Conservation (phyloP, 1,284 basidiomycete species). For the Cutaneotrichosporon cutaneum region DNA sequence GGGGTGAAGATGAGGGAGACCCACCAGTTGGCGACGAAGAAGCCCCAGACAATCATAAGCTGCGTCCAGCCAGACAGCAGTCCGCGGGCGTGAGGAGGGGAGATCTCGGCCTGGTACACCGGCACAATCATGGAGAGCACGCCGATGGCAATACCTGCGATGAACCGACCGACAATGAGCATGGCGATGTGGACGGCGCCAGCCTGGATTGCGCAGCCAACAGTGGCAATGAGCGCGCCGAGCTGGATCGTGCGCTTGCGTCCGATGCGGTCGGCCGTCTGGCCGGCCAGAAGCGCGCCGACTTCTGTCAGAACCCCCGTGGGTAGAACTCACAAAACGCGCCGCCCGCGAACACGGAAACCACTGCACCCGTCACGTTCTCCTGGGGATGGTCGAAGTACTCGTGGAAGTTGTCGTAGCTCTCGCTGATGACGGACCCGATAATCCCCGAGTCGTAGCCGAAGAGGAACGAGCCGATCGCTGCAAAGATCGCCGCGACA, state of each 20-base stretch:
- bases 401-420: constrained; percentile 57
- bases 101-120: constrained; percentile 57
- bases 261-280: constrained; percentile 59
- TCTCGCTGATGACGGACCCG: constrained; percentile 60
- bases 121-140: constrained; percentile 62
- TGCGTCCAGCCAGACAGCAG: constrained; percentile 68
- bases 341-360: constrained; percentile 62
- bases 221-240: constrained; percentile 32
- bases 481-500: constrained; percentile 24
- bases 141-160: constrained; percentile 55
- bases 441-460: constrained; percentile 59
- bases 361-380: constrained; percentile 59
- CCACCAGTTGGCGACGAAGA: constrained; percentile 33
- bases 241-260: constrained; percentile 63
- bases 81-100: constrained; percentile 63
- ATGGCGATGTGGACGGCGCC: constrained; percentile 63
- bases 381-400: constrained; percentile 51
- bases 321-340: constrained; percentile 30
- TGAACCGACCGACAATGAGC: constrained; percentile 61
- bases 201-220: constrained; percentile 62
- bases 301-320: constrained; percentile 1
- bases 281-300: constrained; percentile 31
- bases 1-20: too few species aligned
- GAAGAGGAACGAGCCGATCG: constrained; percentile 33
- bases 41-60: constrained; percentile 53